Evolutionary conservation across 306 rosid species (phyloP).

Genomic region (Oemleria cerasiformis): DNA sequence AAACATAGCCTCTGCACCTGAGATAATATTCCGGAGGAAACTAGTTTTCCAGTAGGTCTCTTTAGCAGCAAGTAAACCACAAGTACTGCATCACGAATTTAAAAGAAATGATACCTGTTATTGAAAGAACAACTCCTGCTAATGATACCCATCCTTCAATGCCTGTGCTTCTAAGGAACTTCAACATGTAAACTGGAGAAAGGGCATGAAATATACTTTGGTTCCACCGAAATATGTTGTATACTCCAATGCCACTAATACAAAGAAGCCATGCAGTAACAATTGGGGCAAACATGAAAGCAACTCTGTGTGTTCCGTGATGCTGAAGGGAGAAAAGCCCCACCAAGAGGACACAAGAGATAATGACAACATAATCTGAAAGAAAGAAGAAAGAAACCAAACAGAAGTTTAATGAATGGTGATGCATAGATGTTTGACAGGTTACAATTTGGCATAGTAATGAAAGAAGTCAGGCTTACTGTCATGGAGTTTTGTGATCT

Average conservation of each 20-base stretch:
- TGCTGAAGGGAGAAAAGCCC: slow-evolving; percentile 78
- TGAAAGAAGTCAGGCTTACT: slow-evolving; percentile 44
- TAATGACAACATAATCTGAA: slow-evolving; percentile 58
- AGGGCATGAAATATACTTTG: slow-evolving; percentile 46
- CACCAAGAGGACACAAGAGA: slow-evolving; percentile 65
- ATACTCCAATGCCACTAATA: slow-evolving; percentile 56
- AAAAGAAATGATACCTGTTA: slow-evolving; percentile 55
- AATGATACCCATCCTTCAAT: slow-evolving; percentile 62
- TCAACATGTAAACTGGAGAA: slow-evolving; percentile 62
- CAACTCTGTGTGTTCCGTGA: slow-evolving; percentile 67
- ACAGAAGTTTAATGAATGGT: slow-evolving; percentile 19
- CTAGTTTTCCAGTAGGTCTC: slow-evolving; percentile 23
- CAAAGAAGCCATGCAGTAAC: slow-evolving; percentile 63
- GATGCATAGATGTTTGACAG: not conserved
- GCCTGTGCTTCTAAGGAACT: slow-evolving; percentile 51
- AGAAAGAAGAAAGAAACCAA: slow-evolving; percentile 14
- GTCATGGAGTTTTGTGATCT: slow-evolving; percentile 69
- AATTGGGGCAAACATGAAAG: slow-evolving; percentile 76
- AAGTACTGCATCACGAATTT: slow-evolving; percentile 13
- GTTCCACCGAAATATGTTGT: slow-evolving; percentile 69
- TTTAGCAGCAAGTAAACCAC: slow-evolving; percentile 24
- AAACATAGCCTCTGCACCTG: slow-evolving; percentile 92
- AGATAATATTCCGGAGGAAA: slow-evolving; percentile 31
- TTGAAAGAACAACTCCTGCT: slow-evolving; percentile 66
- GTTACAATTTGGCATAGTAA: not conserved